Base-by-base conservation (phyloP, 208 protist genomes). In the Crithidia thermophila region DNA sequence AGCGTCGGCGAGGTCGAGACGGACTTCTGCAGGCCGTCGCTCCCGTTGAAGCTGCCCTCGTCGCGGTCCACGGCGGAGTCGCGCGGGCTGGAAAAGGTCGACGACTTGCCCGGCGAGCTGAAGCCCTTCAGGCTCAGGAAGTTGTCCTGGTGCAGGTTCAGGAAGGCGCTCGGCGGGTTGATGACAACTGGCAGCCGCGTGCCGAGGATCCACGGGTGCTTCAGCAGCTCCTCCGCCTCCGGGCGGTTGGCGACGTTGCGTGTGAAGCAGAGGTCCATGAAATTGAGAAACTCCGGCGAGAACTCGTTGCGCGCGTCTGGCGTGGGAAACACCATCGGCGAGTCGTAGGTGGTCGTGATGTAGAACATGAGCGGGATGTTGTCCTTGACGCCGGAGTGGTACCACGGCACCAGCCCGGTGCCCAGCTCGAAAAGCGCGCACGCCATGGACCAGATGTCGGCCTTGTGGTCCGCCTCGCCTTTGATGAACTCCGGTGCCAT, bases 401-500 rank as follows among this genome's bases (percentile, higher is more conserved):
- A 87, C 92, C 92, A 97, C 30, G 90, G 90, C 28, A 83, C 61
- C 23, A 89, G 49, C 20, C 87, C 90, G 4, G 92, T 97, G 23
- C 67, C 84, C 13, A 97, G 76, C 67, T 97, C 90, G 63, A 97
- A 93, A n/a, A 97, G 71, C 6, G 90, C 76, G 73, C 89, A 95
- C 16, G 69, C 92, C 80, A 94, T 86, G 3, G 88, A 88, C 90
- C 92, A 97, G 34, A 97, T 93, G 60, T 97, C 92, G 2, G 90
- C 82, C 67, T 93, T 94, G 67, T 92, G 86, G 67, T 77, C 71
- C 4, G 72, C 74, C 56, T 93, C 87, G 13, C 92, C 88, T 43
- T 87, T 94, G 67, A 97, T 97, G 53, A 93, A 72, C 65, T 97
- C 92, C 6, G 92, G 92, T 0, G 92, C 81, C 87, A 97, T 95